Evolutionary conservation across 768 basidiomycete species (phyloP).

Genomic region (Boletus reticuloceps): DNA sequence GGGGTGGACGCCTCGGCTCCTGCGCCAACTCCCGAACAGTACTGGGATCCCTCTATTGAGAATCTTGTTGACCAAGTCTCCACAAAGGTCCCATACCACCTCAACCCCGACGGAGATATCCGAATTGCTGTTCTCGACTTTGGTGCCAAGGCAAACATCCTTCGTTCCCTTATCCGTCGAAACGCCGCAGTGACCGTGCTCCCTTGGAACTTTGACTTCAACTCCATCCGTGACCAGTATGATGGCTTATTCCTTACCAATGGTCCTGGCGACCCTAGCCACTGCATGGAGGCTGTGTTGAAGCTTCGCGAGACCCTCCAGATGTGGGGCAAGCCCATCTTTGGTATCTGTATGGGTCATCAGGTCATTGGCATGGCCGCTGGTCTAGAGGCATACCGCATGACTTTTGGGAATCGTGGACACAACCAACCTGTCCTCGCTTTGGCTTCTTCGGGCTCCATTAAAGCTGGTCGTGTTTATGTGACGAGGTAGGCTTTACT

Average conservation of each 20-base stretch:
- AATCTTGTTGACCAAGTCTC: constrained; percentile 95
- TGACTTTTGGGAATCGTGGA: constrained; percentile 99
- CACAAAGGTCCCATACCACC: constrained; percentile 75
- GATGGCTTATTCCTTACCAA: constrained; percentile 97
- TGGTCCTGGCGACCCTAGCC: constrained; percentile 91
- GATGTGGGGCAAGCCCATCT: constrained; percentile 93
- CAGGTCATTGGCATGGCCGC: constrained; percentile 98
- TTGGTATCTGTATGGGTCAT: constrained; percentile 99
- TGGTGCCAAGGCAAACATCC: constrained; percentile 96
- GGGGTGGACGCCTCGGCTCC: constrained; percentile 66
- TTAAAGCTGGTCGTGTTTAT: constrained; percentile 94
- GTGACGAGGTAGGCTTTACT: constrained; percentile 70
- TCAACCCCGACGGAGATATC: constrained; percentile 85
- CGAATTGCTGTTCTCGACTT: constrained; percentile 97
- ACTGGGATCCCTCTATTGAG: constrained; percentile 89
- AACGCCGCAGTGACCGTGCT: constrained; percentile 92
- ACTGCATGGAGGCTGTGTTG: constrained; percentile 82
- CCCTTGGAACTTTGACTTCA: constrained; percentile 98
- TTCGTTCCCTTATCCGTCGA: constrained; percentile 87
- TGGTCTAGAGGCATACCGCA: constrained; percentile 93
- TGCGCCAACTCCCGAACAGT: constrained; percentile 64
- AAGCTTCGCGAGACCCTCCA: constrained; percentile 77
- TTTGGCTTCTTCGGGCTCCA: constrained; percentile 87
- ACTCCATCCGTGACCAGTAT: constrained; percentile 81
- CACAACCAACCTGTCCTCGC: constrained; percentile 99